Percentiles rank a stretch among this genome's conserved stretches.
Evolutionary conservation across 2,329 filamentous ascomycete genomes (phyloP).

Genomic region (Fusarium praegraminearum): DNA sequence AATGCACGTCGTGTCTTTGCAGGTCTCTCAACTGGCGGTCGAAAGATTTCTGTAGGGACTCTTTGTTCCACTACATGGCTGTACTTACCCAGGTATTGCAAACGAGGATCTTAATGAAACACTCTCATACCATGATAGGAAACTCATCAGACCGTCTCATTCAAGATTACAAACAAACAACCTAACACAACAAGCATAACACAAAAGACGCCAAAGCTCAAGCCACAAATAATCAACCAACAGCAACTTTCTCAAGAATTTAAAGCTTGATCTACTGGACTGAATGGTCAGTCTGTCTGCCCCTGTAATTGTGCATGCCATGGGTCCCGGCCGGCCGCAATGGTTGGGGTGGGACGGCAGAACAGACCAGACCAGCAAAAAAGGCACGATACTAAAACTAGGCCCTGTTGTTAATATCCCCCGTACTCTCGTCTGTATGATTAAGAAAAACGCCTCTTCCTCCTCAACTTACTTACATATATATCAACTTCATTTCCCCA

Average conservation of each 20-base stretch:
- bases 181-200: neutral
- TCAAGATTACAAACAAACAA: neutral
- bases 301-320: conserved; percentile 18
- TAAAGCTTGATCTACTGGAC: neutral
- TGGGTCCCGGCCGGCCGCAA: conserved; percentile 13
- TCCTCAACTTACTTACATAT: neutral
- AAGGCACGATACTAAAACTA: conserved; percentile 34
- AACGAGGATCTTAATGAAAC: neutral
- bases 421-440: conserved; percentile 33
- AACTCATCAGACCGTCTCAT: neutral
- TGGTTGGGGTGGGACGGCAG: conserved; percentile 36
- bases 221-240: conserved; percentile 29
- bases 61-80: neutral
- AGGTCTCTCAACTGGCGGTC: conserved; percentile 6
- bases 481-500: conserved; percentile 15
- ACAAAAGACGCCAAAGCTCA: conserved; percentile 23
- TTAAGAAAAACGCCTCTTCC: conserved; percentile 32
- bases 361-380: conserved; percentile 12
- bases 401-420: conserved; percentile 40
- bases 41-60: neutral
- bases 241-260: conserved; percentile 11
- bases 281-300: conserved; percentile 4
- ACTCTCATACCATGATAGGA: neutral
- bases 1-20: conserved; percentile 2
- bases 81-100: neutral